These are phyloP conservation scores for Penicillium coffeae DNA, from an alignment of 495 filamentous ascomycete genomes.

Conservation along the genomic window DNA sequence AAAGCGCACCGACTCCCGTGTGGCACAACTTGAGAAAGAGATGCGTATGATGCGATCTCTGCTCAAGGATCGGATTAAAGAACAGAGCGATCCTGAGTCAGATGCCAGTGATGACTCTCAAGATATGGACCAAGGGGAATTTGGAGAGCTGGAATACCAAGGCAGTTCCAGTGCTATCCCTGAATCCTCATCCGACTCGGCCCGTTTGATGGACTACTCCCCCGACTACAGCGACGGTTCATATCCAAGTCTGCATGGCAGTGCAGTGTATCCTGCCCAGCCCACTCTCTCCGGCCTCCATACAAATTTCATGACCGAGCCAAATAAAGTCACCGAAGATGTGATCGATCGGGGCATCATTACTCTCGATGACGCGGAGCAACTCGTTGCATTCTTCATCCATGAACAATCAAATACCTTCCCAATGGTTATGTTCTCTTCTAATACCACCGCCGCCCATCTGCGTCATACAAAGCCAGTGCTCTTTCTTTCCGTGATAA, in stretches of 20 bases:
- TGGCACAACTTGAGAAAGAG: constrained; percentile 85
- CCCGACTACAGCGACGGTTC: constrained; percentile 21
- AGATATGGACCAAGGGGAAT: constrained; percentile 19
- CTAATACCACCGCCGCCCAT: constrained; percentile 34
- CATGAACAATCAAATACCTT: constrained; percentile 40
- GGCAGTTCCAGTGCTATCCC: constrained; percentile 13
- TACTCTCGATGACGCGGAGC: constrained; percentile 39
- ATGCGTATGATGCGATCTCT: constrained; percentile 61
- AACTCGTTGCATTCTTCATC: constrained; percentile 42
- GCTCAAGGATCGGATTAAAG: constrained; percentile 34
- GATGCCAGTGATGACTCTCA: constrained; percentile 24
- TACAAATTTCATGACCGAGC: constrained; percentile 13
- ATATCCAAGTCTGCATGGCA: constrained; percentile 14
- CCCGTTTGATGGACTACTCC: constrained; percentile 25
- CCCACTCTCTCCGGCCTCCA: constrained; percentile 18
- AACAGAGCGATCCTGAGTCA: constrained; percentile 33
- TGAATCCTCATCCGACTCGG: constrained; percentile 22
- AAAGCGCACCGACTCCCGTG: constrained; percentile 80
- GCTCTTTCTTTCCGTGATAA: constrained; percentile 48
- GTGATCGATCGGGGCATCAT: constrained; percentile 48
- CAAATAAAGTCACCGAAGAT: constrained; percentile 20
- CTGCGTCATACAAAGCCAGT: constrained; percentile 43
- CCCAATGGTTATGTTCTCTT: constrained; percentile 39
- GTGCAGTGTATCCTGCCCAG: constrained; percentile 10
- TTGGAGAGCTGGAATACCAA: constrained; percentile 18